These are phyloP conservation scores for Rhodomyrtus psidioides DNA, from an alignment of 441 rosid genomes.

Conservation along the genomic window DNA sequence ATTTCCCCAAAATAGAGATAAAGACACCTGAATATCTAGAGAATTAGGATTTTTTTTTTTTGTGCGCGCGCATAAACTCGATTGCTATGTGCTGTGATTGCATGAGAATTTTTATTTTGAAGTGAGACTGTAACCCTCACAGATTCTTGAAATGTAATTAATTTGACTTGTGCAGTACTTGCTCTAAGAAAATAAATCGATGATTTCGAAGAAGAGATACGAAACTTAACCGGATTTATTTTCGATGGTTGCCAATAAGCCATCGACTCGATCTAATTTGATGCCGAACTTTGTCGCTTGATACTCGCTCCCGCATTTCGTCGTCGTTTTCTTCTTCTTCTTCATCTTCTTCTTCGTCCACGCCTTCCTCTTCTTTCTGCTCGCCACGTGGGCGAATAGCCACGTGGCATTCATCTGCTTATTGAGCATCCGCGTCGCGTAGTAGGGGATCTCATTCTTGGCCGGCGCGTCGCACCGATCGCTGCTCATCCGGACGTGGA, in stretches of 20 bases:
- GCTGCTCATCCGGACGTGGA: constrained; percentile 23
- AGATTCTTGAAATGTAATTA: neutral
- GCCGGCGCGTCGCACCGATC: constrained; percentile 7
- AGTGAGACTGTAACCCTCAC: neutral
- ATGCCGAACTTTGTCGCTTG: neutral
- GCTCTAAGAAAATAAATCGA: neutral
- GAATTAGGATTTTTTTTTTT: neutral
- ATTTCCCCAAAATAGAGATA: neutral
- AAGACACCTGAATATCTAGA: neutral
- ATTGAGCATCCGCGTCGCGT: constrained; percentile 56
- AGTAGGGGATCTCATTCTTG: constrained; percentile 36
- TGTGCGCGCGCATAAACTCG: neutral
- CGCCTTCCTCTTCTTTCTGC: neutral
- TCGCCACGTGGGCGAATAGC: constrained; percentile 36
- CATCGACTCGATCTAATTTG: neutral
- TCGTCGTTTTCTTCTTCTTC: neutral
- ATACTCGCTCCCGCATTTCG: neutral
- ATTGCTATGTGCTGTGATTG: neutral
- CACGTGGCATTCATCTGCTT: constrained; percentile 74
- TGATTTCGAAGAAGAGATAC: neutral
- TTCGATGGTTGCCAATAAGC: neutral
- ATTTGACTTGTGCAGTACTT: neutral
- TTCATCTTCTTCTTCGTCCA: neutral
- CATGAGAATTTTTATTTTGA: too few species aligned
- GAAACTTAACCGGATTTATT: neutral